Evolutionary conservation across 1,284 basidiomycete species (phyloP).

Genomic region (Apiotrichum montevideense): DNA sequence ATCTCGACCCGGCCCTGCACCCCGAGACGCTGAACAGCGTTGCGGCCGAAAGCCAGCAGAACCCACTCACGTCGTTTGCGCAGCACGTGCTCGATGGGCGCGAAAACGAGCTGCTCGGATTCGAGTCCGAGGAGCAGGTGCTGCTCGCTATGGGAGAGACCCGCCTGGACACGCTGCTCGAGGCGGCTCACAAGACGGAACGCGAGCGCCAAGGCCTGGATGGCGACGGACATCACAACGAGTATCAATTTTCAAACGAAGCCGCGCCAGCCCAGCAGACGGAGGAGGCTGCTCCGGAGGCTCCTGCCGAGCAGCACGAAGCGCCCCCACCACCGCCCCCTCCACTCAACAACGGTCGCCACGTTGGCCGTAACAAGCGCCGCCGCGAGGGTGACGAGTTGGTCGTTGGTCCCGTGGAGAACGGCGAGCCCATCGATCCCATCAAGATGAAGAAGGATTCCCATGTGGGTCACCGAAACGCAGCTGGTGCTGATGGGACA

Average conservation of each 20-base stretch:
- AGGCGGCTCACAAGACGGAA: conserved; percentile 12
- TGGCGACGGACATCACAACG: conserved; percentile 2
- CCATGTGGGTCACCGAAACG: conserved; percentile 40
- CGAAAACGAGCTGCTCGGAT: conserved; percentile 10
- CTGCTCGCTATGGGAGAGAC: conserved; percentile 15
- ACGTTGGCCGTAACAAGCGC: conserved; percentile 14
- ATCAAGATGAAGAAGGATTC: conserved; percentile 39
- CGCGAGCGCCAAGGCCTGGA: conserved; percentile 1
- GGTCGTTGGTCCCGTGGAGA: conserved; percentile 19
- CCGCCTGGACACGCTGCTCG: conserved; percentile 17
- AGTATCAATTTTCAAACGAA: neutral
- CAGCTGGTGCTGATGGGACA: conserved; percentile 37
- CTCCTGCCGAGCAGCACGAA: neutral
- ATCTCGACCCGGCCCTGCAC: conserved; percentile 22
- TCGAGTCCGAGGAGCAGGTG: conserved; percentile 12
- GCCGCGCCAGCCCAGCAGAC: conserved; percentile 21
- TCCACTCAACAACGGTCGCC: neutral
- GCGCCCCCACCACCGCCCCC: neutral
- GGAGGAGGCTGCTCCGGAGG: neutral
- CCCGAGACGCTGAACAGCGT: conserved; percentile 13
- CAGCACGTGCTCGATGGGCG: conserved; percentile 21
- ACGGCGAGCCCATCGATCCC: conserved; percentile 25
- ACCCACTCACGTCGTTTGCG: conserved; percentile 23
- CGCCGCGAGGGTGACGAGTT: conserved; percentile 18
- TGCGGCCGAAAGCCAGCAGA: neutral